Conservation (phyloP, 208 protist genomes). For the Endotrypanum monterogeii region DNA sequence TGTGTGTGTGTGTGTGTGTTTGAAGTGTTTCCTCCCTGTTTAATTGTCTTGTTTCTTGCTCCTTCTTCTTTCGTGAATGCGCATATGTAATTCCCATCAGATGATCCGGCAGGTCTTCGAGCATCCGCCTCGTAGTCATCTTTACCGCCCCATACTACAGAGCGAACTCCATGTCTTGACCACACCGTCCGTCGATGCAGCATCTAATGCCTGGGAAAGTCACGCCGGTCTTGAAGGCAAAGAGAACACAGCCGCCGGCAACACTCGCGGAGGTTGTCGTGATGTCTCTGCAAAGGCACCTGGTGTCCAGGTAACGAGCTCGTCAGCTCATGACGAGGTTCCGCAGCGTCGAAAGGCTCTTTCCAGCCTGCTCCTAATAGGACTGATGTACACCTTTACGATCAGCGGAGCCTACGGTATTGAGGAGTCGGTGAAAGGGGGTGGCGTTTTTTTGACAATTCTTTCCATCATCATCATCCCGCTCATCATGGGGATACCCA, state of each 20-base stretch:
- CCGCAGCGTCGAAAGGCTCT: constrained; percentile 24
- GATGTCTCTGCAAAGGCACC: neutral
- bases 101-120: constrained; percentile 63
- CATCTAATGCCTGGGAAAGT: neutral
- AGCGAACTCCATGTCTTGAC: neutral
- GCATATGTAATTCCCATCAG: neutral
- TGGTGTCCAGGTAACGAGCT: neutral
- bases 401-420: constrained; percentile 78
- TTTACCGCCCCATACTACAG: constrained; percentile 20
- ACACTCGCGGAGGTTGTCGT: too few relatives aligned
- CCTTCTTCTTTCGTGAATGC: constrained; percentile 13
- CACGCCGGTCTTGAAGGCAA: neutral
- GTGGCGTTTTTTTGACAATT: constrained; percentile 67
- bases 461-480: constrained; percentile 72
- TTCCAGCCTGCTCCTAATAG: constrained; percentile 69
- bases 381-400: constrained; percentile 83
- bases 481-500: constrained; percentile 66
- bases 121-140: constrained; percentile 60
- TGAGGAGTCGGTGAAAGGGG: constrained; percentile 83
- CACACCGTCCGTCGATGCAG: neutral
- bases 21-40: neutral
- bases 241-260: neutral
- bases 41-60: neutral
- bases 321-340: neutral
- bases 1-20: neutral